These are phyloP conservation scores for Limtongia smithiae DNA, from an alignment of 805 yeast genomes.

Conservation along the genomic window DNA sequence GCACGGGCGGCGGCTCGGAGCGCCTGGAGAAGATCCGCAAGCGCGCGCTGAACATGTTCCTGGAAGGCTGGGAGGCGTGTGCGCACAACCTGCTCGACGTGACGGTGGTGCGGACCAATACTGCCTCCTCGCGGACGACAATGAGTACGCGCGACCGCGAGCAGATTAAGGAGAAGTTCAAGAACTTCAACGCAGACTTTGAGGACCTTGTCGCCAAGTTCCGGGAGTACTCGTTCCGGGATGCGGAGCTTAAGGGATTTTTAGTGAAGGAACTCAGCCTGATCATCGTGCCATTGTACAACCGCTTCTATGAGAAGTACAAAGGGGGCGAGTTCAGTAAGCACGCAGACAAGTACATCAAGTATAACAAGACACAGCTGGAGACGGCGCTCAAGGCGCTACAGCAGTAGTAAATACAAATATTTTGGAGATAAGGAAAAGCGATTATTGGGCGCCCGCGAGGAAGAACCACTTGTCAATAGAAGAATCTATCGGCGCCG, in stretches of 20 bases:
- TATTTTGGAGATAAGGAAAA: not conserved
- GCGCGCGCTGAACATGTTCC: constrained; percentile 65
- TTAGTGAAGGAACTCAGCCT: constrained; percentile 68
- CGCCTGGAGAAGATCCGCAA: constrained; percentile 68
- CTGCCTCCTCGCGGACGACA: constrained; percentile 40
- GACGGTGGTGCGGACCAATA: constrained; percentile 51
- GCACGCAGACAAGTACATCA: constrained; percentile 65
- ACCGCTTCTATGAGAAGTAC: constrained; percentile 77
- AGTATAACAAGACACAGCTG: constrained; percentile 43
- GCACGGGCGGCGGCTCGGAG: constrained; percentile 51
- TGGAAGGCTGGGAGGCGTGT: constrained; percentile 71
- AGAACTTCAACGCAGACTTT: constrained; percentile 74
- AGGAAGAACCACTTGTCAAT: constrained; percentile 99
- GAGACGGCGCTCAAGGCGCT: constrained; percentile 41
- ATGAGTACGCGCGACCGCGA: constrained; percentile 71
- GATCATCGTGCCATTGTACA: constrained; percentile 78
- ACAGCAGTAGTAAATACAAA: constrained; percentile 4
- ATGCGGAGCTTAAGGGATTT: constrained; percentile 58
- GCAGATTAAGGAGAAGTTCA: constrained; percentile 76
- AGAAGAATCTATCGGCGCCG: constrained; percentile 94
- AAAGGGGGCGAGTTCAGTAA: constrained; percentile 67
- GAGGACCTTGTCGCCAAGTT: constrained; percentile 71
- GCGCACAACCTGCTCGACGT: constrained; percentile 77
- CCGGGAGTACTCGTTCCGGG: constrained; percentile 62
- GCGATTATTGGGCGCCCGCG: constrained; percentile 41